A percentile compares a stretch with the other conserved stretches of the same genome.
Conservation (phyloP, 169 alveolate species). For the Eimeria maxima region DNA sequence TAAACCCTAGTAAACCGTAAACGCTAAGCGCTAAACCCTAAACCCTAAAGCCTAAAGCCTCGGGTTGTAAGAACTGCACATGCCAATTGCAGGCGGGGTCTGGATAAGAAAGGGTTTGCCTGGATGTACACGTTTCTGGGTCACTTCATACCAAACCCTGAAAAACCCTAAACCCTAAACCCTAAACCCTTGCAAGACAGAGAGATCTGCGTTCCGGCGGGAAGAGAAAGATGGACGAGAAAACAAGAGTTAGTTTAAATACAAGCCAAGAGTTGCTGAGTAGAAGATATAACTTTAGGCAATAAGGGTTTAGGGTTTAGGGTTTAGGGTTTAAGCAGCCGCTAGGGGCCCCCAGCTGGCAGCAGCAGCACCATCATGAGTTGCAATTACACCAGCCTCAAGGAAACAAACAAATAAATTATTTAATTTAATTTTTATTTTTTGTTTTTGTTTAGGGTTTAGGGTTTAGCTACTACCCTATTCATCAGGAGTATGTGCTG, state of each 20-base stretch:
- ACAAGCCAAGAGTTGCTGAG: not conserved
- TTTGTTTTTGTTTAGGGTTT: not conserved
- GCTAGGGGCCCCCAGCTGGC: not conserved
- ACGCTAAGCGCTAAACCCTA: slow-evolving; percentile 4
- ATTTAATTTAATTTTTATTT: not conserved
- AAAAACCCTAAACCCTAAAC: not conserved
- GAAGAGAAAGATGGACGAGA: not conserved
- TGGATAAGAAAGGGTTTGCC: not conserved
- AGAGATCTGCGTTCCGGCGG: not conserved
- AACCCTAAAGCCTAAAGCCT: slow-evolving; percentile 22
- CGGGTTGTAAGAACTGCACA: not conserved
- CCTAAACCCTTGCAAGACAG: slow-evolving; percentile 11
- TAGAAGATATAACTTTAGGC: not conserved
- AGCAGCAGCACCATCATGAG: not conserved
- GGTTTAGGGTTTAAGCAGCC: slow-evolving; percentile 18
- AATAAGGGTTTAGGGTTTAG: slow-evolving; percentile 11
- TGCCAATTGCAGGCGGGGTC: not conserved
- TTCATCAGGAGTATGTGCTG: not conserved
- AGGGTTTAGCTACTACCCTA: not conserved
- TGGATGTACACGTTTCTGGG: not conserved
- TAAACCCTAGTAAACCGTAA: not conserved
- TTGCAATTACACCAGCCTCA: too few species aligned
- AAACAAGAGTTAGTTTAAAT: not conserved
- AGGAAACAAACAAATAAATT: not conserved
- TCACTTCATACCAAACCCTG: not conserved